Evolutionary conservation across 441 rosid species (phyloP), one percentile per base, ranked within the genome.

Genomic region (Sinapis alba): DNA sequence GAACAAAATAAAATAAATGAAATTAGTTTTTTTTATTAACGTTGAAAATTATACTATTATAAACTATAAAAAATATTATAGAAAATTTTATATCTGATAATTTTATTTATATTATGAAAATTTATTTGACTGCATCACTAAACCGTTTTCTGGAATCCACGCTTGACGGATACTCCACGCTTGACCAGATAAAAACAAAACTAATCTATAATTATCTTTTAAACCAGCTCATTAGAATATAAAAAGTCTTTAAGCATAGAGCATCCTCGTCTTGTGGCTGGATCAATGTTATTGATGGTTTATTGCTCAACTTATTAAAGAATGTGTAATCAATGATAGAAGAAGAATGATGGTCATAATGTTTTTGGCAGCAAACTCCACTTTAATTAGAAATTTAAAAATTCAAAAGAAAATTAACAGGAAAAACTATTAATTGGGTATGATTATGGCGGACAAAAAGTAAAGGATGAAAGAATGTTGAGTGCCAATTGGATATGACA

Each of bases 401-500:
- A 58, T 71, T 65, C 18, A 65, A 7, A 30, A 18, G 7, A 21
- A 20, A 50, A 66, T 69, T 26, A 72, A 67, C 62, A 62, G 47
- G 15, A 50, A 54, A 56, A 58, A 68, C 30, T 34, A 72, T 28
- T 61, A 72, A 67, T 53, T 65, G 73, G 76, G 63, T 68, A 78
- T 53, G 74, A 73, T 78, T 78, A 73, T 78, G 81, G 81, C 81
- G 69, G 81, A 78, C 81, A 78, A 62, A 78, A 78, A 73, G 81
- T 78, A 45, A 62, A 62, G 57, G 62, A 68, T 23, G 69, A 73
- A 78, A 73, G 78, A 78, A 73, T 78, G 78, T 68, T 62, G 24
- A 8, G 71, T 68, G 56, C 50, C 67, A 53, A 56, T 54, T 78
- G 81, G 70, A 71, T 65, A 72, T 67, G 71, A 64, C 68, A 70